Evolutionary conservation across 2,329 filamentous ascomycete genomes (phyloP).

Genomic region (Aspergillus texensis): DNA sequence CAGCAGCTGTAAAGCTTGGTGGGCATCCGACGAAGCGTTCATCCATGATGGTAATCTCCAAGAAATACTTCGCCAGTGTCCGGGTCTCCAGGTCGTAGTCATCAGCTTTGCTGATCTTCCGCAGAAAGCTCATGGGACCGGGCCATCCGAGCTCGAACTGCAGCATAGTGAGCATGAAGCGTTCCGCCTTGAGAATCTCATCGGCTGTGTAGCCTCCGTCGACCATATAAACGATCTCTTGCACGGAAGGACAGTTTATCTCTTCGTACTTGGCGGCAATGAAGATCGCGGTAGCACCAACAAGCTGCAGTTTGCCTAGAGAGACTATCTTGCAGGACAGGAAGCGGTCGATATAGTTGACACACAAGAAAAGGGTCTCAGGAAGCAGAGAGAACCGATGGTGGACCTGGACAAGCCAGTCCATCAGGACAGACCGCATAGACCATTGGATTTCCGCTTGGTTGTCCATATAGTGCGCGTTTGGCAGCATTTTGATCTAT

Average conservation of each 20-base stretch:
- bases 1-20: slow-evolving; percentile 87
- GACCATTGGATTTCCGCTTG: slow-evolving; percentile 99
- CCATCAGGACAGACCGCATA: slow-evolving; percentile 95
- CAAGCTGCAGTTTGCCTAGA: slow-evolving; percentile 89
- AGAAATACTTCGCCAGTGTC: slow-evolving; percentile 95
- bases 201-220: slow-evolving; percentile 86
- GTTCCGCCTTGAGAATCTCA: slow-evolving; percentile 94
- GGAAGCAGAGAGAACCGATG: slow-evolving; percentile 86
- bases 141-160: slow-evolving; percentile 96
- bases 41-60: slow-evolving; percentile 96
- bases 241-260: slow-evolving; percentile 93
- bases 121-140: slow-evolving; percentile 97
- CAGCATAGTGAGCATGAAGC: slow-evolving; percentile 97
- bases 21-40: slow-evolving; percentile 92
- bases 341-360: slow-evolving; percentile 98
- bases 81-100: slow-evolving; percentile 95
- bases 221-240: slow-evolving; percentile 98
- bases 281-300: slow-evolving; percentile 93
- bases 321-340: slow-evolving; percentile 94
- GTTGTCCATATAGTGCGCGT: slow-evolving; percentile 92
- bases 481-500: slow-evolving; percentile 78
- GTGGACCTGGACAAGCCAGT: slow-evolving; percentile 97
- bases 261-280: slow-evolving; percentile 98
- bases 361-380: slow-evolving; percentile 90
- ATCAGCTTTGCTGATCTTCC: slow-evolving; percentile 96